Base-by-base conservation (phyloP, 352 stramenopile species). In the Phytopythium montanum region DNA sequence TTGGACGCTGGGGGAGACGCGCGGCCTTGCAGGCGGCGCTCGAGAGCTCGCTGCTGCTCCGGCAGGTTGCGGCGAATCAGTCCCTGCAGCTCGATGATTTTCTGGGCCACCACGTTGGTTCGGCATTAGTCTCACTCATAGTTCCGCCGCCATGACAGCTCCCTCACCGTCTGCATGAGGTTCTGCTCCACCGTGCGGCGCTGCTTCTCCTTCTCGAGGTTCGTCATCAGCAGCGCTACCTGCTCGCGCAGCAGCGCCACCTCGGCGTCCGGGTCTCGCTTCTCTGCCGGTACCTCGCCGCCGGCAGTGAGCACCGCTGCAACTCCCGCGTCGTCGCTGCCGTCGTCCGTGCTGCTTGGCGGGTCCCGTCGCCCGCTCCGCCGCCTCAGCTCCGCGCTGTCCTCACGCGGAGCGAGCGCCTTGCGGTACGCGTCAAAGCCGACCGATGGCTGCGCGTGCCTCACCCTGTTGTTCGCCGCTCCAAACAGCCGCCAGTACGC, bases 51-150 rank as follows among this genome's bases (percentile, higher is more conserved):
- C 28, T 75, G 64, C 23, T 85, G 67, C 21, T 83, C 75, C 4
- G 72, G 70, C 29, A 68, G 64, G 39, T 85, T 81, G 38, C 64
- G 59, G 12, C 79, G 81, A 48, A 90, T 90, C 31, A 87, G 61
- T 5, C 70, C 66, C 59, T 88, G 78, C 28, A 90, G 73, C 66
- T 90, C 81, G 54, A 87, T 72, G 60, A 90, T 90, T 81, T 87
- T 87, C 73, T 87, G 38, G 29, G n/a, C 12, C 2, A 41, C 14
- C 54, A 29, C 2, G 34, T 9, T 19, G 5, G 5, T 6, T 36
- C 31, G 14, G n/a, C 18, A 19, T 45, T 19, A 45, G 39, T 45
- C 19, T 39, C 34, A 9, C 18, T 4, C 8, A 14, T 5, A 16
- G 10, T 39, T 18, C 10, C 18, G 25, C 13, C 19, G 19, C 18